Evolutionary conservation across 352 stramenopile species (phyloP).

Genomic region (Phytophthora niederhauseri): DNA sequence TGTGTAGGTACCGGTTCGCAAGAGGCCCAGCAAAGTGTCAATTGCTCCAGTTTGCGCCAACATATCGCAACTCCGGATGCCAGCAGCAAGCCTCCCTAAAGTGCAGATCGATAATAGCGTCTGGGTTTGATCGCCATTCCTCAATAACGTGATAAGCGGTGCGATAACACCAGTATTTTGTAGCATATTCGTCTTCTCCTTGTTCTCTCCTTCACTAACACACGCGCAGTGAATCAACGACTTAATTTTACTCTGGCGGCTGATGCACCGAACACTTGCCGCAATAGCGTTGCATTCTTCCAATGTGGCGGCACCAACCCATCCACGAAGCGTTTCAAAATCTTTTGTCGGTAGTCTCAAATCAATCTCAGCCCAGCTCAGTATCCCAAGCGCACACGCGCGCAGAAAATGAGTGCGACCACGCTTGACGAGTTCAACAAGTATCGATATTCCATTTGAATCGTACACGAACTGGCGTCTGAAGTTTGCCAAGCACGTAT

Average conservation of each 20-base stretch:
- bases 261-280: background rate
- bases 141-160: background rate
- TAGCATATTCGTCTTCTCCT: background rate
- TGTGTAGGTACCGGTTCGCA: background rate
- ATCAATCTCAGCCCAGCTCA: slow-evolving; percentile 1
- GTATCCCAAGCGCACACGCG: background rate
- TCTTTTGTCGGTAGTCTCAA: background rate
- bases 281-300: slow-evolving; percentile 1
- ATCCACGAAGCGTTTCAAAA: background rate
- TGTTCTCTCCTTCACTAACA: slow-evolving; percentile 6
- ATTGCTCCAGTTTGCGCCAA: background rate
- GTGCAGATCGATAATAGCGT: background rate
- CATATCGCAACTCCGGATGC: background rate
- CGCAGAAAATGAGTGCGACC: background rate
- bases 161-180: background rate
- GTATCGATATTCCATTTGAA: background rate
- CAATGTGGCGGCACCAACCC: background rate
- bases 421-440: slow-evolving; percentile 2
- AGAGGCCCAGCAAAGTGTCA: background rate
- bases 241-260: background rate
- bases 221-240: slow-evolving; percentile 4
- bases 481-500: background rate
- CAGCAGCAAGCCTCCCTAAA: background rate
- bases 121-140: background rate
- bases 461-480: slow-evolving; percentile 1